These are phyloP conservation scores for Apodospora peruviana DNA, from an alignment of 495 filamentous ascomycete species.

Conservation along the genomic window DNA sequence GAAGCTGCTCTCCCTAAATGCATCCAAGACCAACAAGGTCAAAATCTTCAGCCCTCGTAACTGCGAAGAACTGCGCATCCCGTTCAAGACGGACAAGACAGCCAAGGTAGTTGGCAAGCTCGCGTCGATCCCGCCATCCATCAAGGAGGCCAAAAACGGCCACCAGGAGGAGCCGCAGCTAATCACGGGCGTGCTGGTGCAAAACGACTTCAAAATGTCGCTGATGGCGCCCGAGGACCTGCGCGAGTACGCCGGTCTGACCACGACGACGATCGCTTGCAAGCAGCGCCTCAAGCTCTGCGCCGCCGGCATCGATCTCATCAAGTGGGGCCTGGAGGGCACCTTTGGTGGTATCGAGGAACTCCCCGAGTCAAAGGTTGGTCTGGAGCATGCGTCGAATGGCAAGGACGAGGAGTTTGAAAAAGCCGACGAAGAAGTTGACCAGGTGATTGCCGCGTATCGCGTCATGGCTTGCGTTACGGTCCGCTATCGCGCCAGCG, in stretches of 20 bases:
- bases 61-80: conserved; percentile 90
- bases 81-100: conserved; percentile 91
- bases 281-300: conserved; percentile 79
- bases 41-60: conserved; percentile 92
- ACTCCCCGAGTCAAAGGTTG: conserved; percentile 39
- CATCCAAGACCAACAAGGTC: conserved; percentile 67
- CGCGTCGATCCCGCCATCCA: conserved; percentile 68
- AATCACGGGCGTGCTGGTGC: conserved; percentile 85
- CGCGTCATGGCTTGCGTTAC: conserved; percentile 87
- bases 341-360: conserved; percentile 86
- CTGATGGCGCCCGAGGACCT: conserved; percentile 96
- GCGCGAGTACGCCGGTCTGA: conserved; percentile 89
- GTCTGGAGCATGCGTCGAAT: conserved; percentile 21
- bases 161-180: conserved; percentile 41
- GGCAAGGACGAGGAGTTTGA: conserved; percentile 35
- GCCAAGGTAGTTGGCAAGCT: conserved; percentile 95
- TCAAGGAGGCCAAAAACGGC: conserved; percentile 14
- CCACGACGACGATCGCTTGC: conserved; percentile 87
- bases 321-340: conserved; percentile 89
- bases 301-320: conserved; percentile 83
- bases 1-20: conserved; percentile 85
- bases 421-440: conserved; percentile 53
- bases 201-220: conserved; percentile 93
- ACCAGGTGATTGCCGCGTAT: conserved; percentile 52
- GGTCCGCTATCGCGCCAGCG: conserved; percentile 60